Percentiles rank a stretch among this genome's conserved stretches.
Evolutionary conservation across 257 asterid species (phyloP).

Genomic region (Solanum raphanifolium): DNA sequence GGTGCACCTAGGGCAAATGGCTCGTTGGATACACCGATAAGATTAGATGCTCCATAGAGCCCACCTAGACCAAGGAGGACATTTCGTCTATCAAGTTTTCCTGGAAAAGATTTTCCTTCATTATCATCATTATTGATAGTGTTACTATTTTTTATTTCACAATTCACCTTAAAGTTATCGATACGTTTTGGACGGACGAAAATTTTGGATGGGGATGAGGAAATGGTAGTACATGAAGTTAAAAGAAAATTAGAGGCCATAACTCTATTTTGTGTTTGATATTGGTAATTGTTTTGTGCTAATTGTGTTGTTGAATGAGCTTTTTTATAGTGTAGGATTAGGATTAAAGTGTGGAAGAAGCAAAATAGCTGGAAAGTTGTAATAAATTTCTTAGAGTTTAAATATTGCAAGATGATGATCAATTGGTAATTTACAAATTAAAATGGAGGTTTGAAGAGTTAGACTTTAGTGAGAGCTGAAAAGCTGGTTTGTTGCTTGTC

Average conservation of each 20-base stretch:
- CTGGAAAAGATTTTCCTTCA: not conserved
- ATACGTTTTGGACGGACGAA: not conserved
- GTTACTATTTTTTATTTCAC: not conserved
- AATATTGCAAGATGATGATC: not conserved
- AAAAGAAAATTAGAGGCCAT: not conserved
- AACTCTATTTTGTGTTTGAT: not conserved
- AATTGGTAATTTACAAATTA: not conserved
- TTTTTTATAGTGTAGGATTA: not conserved
- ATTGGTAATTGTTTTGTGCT: not conserved
- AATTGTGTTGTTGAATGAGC: not conserved
- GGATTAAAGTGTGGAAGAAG: not conserved
- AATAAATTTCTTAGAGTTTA: not conserved
- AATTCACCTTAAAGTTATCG: not conserved
- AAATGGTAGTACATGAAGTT: not conserved
- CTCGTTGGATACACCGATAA: not conserved
- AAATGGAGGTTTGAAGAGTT: not conserved
- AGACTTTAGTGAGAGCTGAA: not conserved
- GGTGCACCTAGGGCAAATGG: not conserved
- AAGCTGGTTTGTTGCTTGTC: not conserved
- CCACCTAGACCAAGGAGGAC: slow-evolving; percentile 12
- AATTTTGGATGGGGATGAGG: not conserved
- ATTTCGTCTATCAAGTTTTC: not conserved
- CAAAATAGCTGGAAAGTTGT: not conserved
- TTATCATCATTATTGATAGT: not conserved
- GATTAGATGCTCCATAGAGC: slow-evolving; percentile 1